Evolutionary conservation across 768 basidiomycete species (phyloP), one percentile per base, ranked within the genome.

Genomic region (Crucibulum laeve): DNA sequence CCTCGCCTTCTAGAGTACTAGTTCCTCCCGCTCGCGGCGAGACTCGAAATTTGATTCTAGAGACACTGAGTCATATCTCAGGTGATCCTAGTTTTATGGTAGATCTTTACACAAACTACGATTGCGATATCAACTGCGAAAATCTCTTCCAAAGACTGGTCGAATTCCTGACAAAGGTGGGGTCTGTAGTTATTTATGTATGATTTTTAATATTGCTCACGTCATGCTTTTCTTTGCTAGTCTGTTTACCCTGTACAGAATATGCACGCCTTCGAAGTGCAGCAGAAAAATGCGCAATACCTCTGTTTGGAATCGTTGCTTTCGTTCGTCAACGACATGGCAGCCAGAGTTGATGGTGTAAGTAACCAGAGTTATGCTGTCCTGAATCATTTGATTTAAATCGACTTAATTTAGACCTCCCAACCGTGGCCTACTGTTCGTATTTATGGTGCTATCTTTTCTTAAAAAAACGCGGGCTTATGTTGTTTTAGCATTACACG

Each of bases 51-150:
- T 68, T 98, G 44, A 82, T 98, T 55, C 68, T 99, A 46, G 95
- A 97, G 62, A 87, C 87, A 4, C 68, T 98, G 19, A 77, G 77
- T 42, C 85, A 89, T 42, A 78, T 94, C 34, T 84, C 89, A 13
- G 74, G 86, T 2, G 82, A 87, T 53, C 80, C 89, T 2, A 89
- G 84, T 57, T 94, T 95, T 68, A 91, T 96, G 87, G 90, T 95
- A 36, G 92, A 98, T 55, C 70, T 96, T 11, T 99, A 91, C 68
- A 76, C 82, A 43, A 99, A 98, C 61, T 99, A 97, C 62, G 96
- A 99, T 59, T 97, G 93, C 56, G 92, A 96, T 56, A 82, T 87
- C 51, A 95, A 97, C 56, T 92, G 91, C 61, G 96, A 98, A 68
- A 95, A 98, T 60, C 65, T 98, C 44, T 95, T 94, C 53, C 94